Percentiles rank a stretch among this genome's conserved stretches.
phyloP scores from a whole-genome alignment of 2,329 filamentous ascomycete species.

The Bisporella sp. region DNA sequence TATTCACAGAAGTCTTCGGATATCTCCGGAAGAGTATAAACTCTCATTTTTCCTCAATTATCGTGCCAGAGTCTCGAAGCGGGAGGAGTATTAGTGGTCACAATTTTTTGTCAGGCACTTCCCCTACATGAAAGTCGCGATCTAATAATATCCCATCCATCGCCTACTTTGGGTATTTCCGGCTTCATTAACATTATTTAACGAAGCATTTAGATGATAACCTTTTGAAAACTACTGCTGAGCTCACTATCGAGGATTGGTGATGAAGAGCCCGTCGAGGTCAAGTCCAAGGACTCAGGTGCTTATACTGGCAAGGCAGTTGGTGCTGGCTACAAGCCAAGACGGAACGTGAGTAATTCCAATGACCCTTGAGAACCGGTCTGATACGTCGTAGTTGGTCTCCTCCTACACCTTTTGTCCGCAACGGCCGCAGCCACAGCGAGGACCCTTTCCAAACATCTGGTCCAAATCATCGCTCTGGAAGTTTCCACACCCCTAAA shows the following conservation, averaged over 20 bases:
- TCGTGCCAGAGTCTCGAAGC: too few relatives aligned
- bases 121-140: not conserved
- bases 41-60: too few relatives aligned
- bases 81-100: too few relatives aligned
- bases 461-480: conserved; percentile 3
- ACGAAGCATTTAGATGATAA: conserved; percentile 2
- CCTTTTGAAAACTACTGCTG: conserved; percentile 5
- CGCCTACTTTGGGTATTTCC: too few relatives aligned
- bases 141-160: too few relatives aligned
- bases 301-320: conserved; percentile 7
- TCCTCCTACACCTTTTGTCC: conserved; percentile 14
- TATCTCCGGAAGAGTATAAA: too few relatives aligned
- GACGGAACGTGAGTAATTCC: conserved; percentile 15
- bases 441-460: conserved; percentile 21
- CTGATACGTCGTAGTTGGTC: conserved; percentile 18
- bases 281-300: conserved; percentile 9
- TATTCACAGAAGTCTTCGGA: too few relatives aligned
- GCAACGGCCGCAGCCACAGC: conserved; percentile 14
- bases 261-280: conserved; percentile 11
- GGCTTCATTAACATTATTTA: too few relatives aligned
- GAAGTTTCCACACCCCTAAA: conserved; percentile 9
- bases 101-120: not conserved
- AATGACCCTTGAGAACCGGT: not conserved
- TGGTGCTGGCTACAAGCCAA: conserved; percentile 9
- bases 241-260: conserved; percentile 6